Evolutionary conservation across 495 filamentous ascomycete genomes (phyloP).

Genomic region (Daldinia childiae): DNA sequence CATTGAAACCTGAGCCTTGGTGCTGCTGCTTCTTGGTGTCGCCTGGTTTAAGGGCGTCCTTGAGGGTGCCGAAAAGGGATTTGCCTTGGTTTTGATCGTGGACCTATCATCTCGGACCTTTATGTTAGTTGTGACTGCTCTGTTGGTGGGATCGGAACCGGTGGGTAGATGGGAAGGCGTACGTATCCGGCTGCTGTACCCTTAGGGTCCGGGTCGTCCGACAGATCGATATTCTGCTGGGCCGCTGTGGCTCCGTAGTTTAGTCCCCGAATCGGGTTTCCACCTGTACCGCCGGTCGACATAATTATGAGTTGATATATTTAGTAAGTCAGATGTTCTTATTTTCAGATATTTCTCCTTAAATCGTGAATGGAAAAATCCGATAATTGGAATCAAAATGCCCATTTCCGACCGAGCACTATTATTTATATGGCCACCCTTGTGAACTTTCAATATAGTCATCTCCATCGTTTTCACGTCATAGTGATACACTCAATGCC

Average conservation of each 20-base stretch:
- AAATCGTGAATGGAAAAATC: background rate
- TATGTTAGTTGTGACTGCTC: background rate
- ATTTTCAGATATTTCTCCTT: background rate
- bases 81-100: constrained; percentile 21
- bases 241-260: constrained; percentile 15
- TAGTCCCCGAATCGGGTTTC: constrained; percentile 16
- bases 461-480: constrained; percentile 20
- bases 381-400: background rate
- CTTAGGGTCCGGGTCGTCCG: constrained; percentile 38
- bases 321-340: background rate
- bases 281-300: constrained; percentile 39
- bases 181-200: constrained; percentile 39
- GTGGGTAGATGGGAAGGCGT: background rate
- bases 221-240: constrained; percentile 20
- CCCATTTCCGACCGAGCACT: background rate
- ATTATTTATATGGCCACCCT: background rate
- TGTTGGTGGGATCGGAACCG: background rate
- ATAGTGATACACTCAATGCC: constrained; percentile 28
- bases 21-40: constrained; percentile 27
- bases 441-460: background rate
- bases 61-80: constrained; percentile 30
- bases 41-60: constrained; percentile 37
- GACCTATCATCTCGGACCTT: background rate
- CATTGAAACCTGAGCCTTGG: constrained; percentile 3
- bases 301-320: constrained; percentile 12